These are phyloP conservation scores for Kluyveromyces wickerhamii DNA, from an alignment of 805 yeast species.

Conservation along the genomic window DNA sequence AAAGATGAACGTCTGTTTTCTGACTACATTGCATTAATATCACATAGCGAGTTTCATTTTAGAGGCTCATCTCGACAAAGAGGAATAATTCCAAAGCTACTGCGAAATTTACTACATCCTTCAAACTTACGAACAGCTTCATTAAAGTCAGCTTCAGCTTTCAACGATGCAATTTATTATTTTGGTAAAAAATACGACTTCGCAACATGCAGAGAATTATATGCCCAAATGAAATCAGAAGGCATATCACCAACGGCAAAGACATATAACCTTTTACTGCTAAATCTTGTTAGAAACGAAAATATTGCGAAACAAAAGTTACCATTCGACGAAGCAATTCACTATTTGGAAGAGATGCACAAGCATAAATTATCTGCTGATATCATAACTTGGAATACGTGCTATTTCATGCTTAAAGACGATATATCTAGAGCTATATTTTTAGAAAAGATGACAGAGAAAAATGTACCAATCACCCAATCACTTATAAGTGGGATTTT, in stretches of 20 bases:
- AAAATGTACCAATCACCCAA: slow-evolving; percentile 27
- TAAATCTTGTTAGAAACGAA: slow-evolving; percentile 23
- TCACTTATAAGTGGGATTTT: slow-evolving; percentile 23
- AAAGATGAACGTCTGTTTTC: slow-evolving; percentile 23
- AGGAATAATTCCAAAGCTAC: slow-evolving; percentile 33
- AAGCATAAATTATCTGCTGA: slow-evolving; percentile 25
- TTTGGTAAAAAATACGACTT: slow-evolving; percentile 33
- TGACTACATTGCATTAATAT: slow-evolving; percentile 29
- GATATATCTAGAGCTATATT: slow-evolving; percentile 27
- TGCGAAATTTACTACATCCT: slow-evolving; percentile 35
- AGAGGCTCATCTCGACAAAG: slow-evolving; percentile 31
- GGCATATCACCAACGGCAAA: slow-evolving; percentile 29
- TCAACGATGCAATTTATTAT: slow-evolving; percentile 34
- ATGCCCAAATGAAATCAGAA: slow-evolving; percentile 35
- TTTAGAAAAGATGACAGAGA: slow-evolving; percentile 26
- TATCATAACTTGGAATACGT: slow-evolving; percentile 32
- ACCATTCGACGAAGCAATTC: slow-evolving; percentile 23
- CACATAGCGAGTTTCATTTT: slow-evolving; percentile 32
- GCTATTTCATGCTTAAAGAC: slow-evolving; percentile 30
- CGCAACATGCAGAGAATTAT: slow-evolving; percentile 33
- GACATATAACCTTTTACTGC: slow-evolving; percentile 34
- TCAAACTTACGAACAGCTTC: slow-evolving; percentile 28
- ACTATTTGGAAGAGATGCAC: slow-evolving; percentile 29
- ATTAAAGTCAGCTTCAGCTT: slow-evolving; percentile 27
- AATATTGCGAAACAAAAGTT: slow-evolving; percentile 22